Conservation (phyloP, 495 filamentous ascomycete genomes). For the Paragyromitra xinjiangensis region DNA sequence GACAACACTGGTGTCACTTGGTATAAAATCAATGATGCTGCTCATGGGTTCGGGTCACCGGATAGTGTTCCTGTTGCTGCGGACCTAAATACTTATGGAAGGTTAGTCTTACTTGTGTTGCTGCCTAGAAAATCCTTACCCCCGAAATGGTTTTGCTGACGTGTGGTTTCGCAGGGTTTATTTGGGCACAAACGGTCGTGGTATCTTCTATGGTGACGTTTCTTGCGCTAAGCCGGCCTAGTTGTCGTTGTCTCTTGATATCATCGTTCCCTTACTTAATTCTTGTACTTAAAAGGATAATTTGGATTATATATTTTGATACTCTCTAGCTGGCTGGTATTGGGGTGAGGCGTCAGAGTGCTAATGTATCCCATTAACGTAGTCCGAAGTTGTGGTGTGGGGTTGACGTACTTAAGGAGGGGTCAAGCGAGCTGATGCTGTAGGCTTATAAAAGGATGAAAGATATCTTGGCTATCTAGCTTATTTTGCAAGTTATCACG, state of each 20-base stretch:
- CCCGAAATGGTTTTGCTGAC: background rate
- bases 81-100: conserved; percentile 62
- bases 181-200: conserved; percentile 68
- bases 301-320: too few species aligned
- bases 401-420: too few species aligned
- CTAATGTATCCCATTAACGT: too few species aligned
- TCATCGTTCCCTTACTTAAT: too few species aligned
- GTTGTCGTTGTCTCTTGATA: background rate
- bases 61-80: conserved; percentile 62
- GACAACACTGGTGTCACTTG: conserved; percentile 63
- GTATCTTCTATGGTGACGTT: conserved; percentile 63
- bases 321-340: too few species aligned
- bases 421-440: too few species aligned
- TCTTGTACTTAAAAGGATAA: too few species aligned
- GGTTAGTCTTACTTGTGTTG: conserved; percentile 22
- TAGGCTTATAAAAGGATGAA: too few species aligned
- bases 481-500: too few species aligned
- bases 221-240: conserved; percentile 23
- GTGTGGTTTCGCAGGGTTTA: conserved; percentile 60
- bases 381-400: too few species aligned
- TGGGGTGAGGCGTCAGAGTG: too few species aligned
- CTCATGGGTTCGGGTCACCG: conserved; percentile 65
- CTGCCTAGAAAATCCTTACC: background rate
- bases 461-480: too few species aligned
- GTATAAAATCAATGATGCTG: conserved; percentile 65